Evolutionary conservation across 108 stramenopile genomes (phyloP).

Genomic region (Cylindrotheca closterium): DNA sequence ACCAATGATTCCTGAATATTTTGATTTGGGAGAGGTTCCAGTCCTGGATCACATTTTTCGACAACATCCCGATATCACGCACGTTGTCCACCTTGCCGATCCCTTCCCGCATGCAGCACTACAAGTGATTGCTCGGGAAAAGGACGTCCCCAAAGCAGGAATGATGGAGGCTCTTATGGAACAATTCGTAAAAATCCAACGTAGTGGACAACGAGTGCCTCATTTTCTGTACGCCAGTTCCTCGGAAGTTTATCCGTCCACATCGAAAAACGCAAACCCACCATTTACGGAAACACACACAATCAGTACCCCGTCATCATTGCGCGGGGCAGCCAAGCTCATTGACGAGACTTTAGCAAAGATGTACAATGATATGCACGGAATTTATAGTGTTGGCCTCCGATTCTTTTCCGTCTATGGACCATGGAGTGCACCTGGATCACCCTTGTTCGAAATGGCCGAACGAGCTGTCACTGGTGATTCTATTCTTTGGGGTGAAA

Average conservation of each 20-base stretch:
- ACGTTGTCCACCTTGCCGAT: slow-evolving; percentile 80
- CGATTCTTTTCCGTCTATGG: slow-evolving; percentile 89
- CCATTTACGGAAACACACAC: slow-evolving; percentile 55
- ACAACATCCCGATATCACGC: slow-evolving; percentile 73
- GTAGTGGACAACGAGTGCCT: slow-evolving; percentile 12
- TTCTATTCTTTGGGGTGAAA: neutral
- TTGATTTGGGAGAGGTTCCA: slow-evolving; percentile 70
- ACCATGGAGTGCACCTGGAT: slow-evolving; percentile 78
- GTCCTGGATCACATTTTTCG: slow-evolving; percentile 74
- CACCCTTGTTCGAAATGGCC: slow-evolving; percentile 74
- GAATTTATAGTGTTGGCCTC: slow-evolving; percentile 71
- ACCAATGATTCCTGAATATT: slow-evolving; percentile 86
- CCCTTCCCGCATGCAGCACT: slow-evolving; percentile 30
- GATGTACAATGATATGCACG: slow-evolving; percentile 70
- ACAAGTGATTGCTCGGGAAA: slow-evolving; percentile 64
- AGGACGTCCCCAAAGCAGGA: slow-evolving; percentile 66
- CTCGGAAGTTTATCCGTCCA: slow-evolving; percentile 34
- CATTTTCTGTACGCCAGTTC: slow-evolving; percentile 45
- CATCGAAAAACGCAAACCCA: neutral
- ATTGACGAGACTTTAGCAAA: slow-evolving; percentile 77
- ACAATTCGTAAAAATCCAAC: slow-evolving; percentile 41
- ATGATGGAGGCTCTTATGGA: slow-evolving; percentile 80
- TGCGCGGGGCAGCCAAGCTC: slow-evolving; percentile 74
- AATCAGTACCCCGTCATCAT: slow-evolving; percentile 61
- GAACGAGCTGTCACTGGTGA: slow-evolving; percentile 53